Conservation (phyloP, 768 basidiomycete genomes). For the Suillus spraguei region DNA sequence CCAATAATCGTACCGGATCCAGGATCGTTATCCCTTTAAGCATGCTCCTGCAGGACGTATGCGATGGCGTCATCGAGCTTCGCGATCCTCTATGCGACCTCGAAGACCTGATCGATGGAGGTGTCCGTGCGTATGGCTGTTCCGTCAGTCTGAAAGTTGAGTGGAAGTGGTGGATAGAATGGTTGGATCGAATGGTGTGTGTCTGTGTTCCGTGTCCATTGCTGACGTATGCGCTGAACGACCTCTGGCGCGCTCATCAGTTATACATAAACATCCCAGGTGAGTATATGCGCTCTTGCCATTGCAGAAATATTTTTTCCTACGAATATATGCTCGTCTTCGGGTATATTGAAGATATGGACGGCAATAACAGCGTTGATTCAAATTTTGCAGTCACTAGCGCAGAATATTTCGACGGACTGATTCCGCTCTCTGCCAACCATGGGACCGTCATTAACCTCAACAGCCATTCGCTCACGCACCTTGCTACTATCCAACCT, state of each 20-base stretch:
- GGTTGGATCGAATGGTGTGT: conserved; percentile 26
- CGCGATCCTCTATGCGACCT: conserved; percentile 43
- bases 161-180: conserved; percentile 34
- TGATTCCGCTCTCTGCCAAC: conserved; percentile 11
- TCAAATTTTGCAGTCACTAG: neutral
- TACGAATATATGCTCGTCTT: neutral
- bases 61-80: conserved; percentile 45
- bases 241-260: neutral
- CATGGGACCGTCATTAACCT: conserved; percentile 25
- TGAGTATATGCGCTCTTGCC: conserved; percentile 20
- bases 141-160: conserved; percentile 36
- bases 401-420: conserved; percentile 18
- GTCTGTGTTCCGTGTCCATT: neutral
- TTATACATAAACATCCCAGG: conserved; percentile 15
- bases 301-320: neutral
- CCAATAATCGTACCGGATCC: conserved; percentile 17
- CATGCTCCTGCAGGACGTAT: conserved; percentile 39
- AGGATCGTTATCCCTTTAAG: conserved; percentile 36
- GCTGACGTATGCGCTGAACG: conserved; percentile 6
- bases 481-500: conserved; percentile 16
- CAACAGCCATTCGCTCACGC: conserved; percentile 18
- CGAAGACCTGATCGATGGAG: conserved; percentile 36
- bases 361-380: neutral
- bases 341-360: neutral
- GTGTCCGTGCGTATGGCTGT: conserved; percentile 41